Conservation (phyloP, 1,139 yeast genomes). For the Zygosaccharomyces sapae region DNA sequence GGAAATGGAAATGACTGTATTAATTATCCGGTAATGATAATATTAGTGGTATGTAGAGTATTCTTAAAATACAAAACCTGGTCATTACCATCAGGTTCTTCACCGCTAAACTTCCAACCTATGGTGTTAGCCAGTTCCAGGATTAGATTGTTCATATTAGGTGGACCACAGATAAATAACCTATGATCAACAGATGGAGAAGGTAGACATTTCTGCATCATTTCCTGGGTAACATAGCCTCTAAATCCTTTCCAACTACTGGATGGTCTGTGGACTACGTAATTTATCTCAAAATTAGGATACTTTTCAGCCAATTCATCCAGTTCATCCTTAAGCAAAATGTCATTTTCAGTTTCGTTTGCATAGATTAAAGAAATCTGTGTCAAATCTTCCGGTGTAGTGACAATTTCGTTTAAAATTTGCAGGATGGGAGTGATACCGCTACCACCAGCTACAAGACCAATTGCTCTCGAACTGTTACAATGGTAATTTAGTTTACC, state of each 20-base stretch:
- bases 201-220: constrained; percentile 52
- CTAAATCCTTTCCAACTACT: constrained; percentile 51
- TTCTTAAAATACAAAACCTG: constrained; percentile 62
- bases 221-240: constrained; percentile 58
- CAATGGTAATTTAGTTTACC: constrained; percentile 61
- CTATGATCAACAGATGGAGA: constrained; percentile 45
- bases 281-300: constrained; percentile 56
- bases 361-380: constrained; percentile 60
- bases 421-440: constrained; percentile 79
- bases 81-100: constrained; percentile 52
- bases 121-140: constrained; percentile 49
- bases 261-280: constrained; percentile 42
- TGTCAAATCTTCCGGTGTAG: constrained; percentile 63
- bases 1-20: neutral
- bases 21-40: neutral
- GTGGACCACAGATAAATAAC: constrained; percentile 73
- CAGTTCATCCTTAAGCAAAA: constrained; percentile 61
- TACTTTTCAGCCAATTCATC: constrained; percentile 62
- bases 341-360: constrained; percentile 69
- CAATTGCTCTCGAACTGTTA: constrained; percentile 58
- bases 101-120: constrained; percentile 57
- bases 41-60: constrained; percentile 5
- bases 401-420: constrained; percentile 53
- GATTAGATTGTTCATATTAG: constrained; percentile 56
- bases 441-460: constrained; percentile 77